Evolutionary conservation across 2,329 filamentous ascomycete species (phyloP).

Genomic region (Volutella citrinella): DNA sequence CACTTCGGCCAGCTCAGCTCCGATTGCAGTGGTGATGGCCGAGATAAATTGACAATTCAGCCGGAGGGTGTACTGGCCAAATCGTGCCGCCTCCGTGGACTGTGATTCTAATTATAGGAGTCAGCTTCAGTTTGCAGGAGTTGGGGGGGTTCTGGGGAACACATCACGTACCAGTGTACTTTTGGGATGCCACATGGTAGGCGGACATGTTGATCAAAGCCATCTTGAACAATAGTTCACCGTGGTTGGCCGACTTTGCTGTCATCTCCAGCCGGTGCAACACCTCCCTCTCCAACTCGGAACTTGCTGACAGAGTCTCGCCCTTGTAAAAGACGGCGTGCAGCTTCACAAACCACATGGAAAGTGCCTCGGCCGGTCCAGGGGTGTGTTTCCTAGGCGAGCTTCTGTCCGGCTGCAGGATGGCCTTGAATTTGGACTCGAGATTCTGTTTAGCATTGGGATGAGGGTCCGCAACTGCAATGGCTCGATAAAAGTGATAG

Average conservation of each 20-base stretch:
- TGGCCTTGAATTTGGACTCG: conserved; percentile 68
- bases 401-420: conserved; percentile 37
- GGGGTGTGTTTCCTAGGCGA: conserved; percentile 25
- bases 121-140: background rate
- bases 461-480: conserved; percentile 71
- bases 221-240: conserved; percentile 71
- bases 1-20: conserved; percentile 64
- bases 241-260: conserved; percentile 64
- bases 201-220: conserved; percentile 83
- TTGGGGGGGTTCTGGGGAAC: background rate
- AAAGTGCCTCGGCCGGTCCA: conserved; percentile 58
- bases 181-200: conserved; percentile 61
- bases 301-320: conserved; percentile 68
- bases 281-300: conserved; percentile 83
- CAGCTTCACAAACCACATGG: conserved; percentile 80
- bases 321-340: conserved; percentile 84
- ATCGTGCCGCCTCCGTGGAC: conserved; percentile 41
- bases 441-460: conserved; percentile 74
- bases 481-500: conserved; percentile 84
- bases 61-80: conserved; percentile 65
- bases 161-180: conserved; percentile 31
- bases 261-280: conserved; percentile 72
- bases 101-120: conserved; percentile 39
- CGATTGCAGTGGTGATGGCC: conserved; percentile 66
- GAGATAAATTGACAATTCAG: conserved; percentile 78